Percentiles rank a stretch among this genome's conserved stretches.
Evolutionary conservation across 257 asterid genomes (phyloP).

Genomic region (Ajuga chamaepitys): DNA sequence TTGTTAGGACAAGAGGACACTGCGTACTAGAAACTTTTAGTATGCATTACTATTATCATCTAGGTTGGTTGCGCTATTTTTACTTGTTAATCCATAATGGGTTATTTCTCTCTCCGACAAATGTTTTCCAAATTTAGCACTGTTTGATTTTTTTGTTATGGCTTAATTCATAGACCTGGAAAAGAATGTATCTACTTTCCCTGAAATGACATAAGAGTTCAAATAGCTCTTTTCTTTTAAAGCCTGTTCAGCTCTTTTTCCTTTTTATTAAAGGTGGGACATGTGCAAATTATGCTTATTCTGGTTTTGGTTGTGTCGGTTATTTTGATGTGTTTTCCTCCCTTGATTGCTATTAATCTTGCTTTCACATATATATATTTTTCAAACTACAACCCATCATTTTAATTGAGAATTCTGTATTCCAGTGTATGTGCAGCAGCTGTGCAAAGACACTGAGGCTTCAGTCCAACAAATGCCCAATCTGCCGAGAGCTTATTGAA

Average conservation of each 20-base stretch:
- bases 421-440: constrained; percentile 63
- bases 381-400: not conserved
- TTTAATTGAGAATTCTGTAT: constrained; percentile 7
- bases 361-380: not conserved
- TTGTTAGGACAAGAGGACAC: too few species aligned
- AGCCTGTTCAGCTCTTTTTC: not conserved
- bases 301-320: not conserved
- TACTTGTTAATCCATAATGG: too few species aligned
- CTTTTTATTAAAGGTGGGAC: not conserved
- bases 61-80: too few species aligned
- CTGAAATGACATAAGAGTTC: not conserved
- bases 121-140: too few species aligned
- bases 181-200: not conserved
- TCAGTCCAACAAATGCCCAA: constrained; percentile 68
- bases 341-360: not conserved
- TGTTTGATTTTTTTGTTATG: too few species aligned
- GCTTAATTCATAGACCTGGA: too few species aligned
- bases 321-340: not conserved
- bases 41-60: too few species aligned
- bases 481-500: constrained; percentile 58
- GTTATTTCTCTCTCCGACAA: not conserved
- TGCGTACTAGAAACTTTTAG: too few species aligned
- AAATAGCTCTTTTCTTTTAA: not conserved
- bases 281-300: not conserved
- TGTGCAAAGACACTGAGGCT: constrained; percentile 58